Conservation (phyloP, 192 early-diverging fungal genomes). For the Haplosporangium gracile region DNA sequence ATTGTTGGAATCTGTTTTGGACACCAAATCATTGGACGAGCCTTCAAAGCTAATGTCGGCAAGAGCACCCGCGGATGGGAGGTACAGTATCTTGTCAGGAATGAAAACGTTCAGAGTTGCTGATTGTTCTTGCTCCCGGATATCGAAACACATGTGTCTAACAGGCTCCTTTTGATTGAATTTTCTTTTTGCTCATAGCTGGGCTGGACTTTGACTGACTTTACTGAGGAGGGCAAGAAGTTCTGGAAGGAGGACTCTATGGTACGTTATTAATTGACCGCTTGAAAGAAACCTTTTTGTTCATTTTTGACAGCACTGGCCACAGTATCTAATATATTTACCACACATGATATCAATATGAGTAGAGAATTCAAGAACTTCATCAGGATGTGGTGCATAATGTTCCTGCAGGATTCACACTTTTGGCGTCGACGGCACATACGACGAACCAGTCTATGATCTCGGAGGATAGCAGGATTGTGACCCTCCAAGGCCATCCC, state of each 20-base stretch:
- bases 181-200: slow-evolving; percentile 49
- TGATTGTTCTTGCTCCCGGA: background rate
- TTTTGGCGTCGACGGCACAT: slow-evolving; percentile 64
- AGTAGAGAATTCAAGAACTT: slow-evolving; percentile 70
- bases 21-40: slow-evolving; percentile 84
- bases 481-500: slow-evolving; percentile 81
- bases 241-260: slow-evolving; percentile 36
- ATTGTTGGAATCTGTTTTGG: slow-evolving; percentile 87
- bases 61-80: slow-evolving; percentile 83
- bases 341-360: slow-evolving; percentile 25
- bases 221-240: slow-evolving; percentile 56
- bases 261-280: slow-evolving; percentile 1
- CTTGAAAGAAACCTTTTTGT: background rate
- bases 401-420: slow-evolving; percentile 72
- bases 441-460: slow-evolving; percentile 75
- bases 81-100: slow-evolving; percentile 49
- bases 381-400: slow-evolving; percentile 77
- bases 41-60: slow-evolving; percentile 67
- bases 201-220: slow-evolving; percentile 53
- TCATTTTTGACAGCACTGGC: slow-evolving; percentile 1
- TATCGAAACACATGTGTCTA: background rate
- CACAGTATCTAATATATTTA: slow-evolving; percentile 20
- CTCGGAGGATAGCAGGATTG: slow-evolving; percentile 64
- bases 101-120: background rate
- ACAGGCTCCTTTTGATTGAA: background rate